Conservation (phyloP, 2,329 filamentous ascomycete species). For the Diaporthe citrichinensis region DNA sequence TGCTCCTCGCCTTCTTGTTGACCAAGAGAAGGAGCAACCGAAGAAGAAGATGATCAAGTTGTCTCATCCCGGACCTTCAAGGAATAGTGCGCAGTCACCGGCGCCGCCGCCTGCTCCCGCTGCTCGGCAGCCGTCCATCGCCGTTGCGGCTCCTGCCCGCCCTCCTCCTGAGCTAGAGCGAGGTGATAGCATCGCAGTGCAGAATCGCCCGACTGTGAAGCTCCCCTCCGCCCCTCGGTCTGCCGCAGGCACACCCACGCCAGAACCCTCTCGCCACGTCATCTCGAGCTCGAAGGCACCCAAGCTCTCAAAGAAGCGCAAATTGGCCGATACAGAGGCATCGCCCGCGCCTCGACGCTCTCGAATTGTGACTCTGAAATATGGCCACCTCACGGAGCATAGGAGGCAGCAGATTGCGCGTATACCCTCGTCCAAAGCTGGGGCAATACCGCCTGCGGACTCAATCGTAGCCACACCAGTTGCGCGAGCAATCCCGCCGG, state of each 20-base stretch:
- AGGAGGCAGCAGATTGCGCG: conserved; percentile 32
- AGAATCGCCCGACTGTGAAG: conserved; percentile 31
- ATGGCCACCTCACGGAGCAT: conserved; percentile 22
- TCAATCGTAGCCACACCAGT: conserved; percentile 39
- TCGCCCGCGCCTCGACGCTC: conserved; percentile 16
- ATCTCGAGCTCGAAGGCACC: conserved; percentile 10
- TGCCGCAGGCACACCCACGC: conserved; percentile 8
- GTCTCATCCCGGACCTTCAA: conserved; percentile 36
- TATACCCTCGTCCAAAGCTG: conserved; percentile 19
- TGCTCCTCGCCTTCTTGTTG: background rate
- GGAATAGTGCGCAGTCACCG: conserved; percentile 21
- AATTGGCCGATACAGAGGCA: conserved; percentile 35
- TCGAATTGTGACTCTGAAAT: conserved; percentile 34
- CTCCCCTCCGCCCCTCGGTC: conserved; percentile 31
- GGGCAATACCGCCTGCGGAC: conserved; percentile 15
- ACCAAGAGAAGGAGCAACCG: conserved; percentile 46
- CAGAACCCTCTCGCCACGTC: conserved; percentile 31
- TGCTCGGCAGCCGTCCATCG: conserved; percentile 39
- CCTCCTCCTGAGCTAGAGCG: conserved; percentile 29
- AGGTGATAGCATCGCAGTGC: conserved; percentile 40
- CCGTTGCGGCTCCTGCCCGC: conserved; percentile 34
- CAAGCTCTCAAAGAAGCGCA: conserved; percentile 41
- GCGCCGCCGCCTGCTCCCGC: conserved; percentile 22
- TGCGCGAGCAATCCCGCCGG: conserved; percentile 33
- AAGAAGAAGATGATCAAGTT: conserved; percentile 52